Evolutionary conservation across 1,284 basidiomycete genomes (phyloP).

Genomic region (Cystobasidium pallidum): DNA sequence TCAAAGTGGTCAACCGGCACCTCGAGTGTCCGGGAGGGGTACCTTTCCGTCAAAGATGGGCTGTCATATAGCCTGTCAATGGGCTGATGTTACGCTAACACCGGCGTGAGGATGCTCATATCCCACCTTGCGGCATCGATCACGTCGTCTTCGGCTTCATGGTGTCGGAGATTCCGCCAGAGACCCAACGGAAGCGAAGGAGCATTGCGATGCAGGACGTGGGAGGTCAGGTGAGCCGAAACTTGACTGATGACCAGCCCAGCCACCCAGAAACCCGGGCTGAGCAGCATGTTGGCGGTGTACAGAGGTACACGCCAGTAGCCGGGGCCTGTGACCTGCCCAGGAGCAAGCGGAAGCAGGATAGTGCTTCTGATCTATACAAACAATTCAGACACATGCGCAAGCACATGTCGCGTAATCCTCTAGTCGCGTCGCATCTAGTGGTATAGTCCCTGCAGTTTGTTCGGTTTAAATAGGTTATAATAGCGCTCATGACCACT

Average conservation of each 20-base stretch:
- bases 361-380: too few relatives aligned
- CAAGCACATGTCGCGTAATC: too few relatives aligned
- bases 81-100: neutral
- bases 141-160: constrained; percentile 4
- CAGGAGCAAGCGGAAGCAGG: too few relatives aligned
- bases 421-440: too few relatives aligned
- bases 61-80: constrained; percentile 14
- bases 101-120: neutral
- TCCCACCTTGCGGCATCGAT: constrained; percentile 10
- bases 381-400: too few relatives aligned
- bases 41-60: constrained; percentile 12
- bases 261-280: neutral
- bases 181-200: constrained; percentile 46
- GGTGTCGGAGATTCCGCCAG: constrained; percentile 13
- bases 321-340: too few relatives aligned
- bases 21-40: constrained; percentile 13
- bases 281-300: neutral
- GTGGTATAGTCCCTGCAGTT: too few relatives aligned
- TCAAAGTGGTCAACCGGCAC: constrained; percentile 48
- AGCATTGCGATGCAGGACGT: constrained; percentile 5
- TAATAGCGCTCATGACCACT: neutral
- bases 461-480: neutral
- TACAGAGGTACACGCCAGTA: too few relatives aligned
- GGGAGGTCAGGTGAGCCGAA: neutral
- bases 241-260: neutral